Base-by-base conservation (phyloP, 2,329 filamentous ascomycete genomes). In the Trichoderma cornu-damae region DNA sequence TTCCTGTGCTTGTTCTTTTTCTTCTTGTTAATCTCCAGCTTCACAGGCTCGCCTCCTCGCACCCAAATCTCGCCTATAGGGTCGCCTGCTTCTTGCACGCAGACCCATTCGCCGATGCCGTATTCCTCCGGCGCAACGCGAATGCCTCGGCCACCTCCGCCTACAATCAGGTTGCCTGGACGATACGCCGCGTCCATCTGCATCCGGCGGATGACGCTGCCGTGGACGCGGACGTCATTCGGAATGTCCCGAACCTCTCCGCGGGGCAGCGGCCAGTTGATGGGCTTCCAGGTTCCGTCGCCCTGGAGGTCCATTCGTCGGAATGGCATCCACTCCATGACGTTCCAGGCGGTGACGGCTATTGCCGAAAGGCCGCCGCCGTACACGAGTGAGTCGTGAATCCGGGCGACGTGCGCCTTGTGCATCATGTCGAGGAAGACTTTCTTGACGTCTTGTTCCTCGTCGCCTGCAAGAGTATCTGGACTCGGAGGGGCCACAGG, bases 251-350 rank as follows among this genome's bases (percentile, higher is more conserved):
- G 81, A 0, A 87, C 83, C 70, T 93, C 89, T 8, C 89, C 90
- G 28, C 85, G 82, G 0, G 89, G 89, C 2, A 93, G 73, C 0
- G 89, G 89, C 87, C 89, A 93, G 7, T 84, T 78, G 62, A 94
- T 93, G 0, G 88, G 86, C 69, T 84, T 86, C 89, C 90, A 94
- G 0, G 82, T 83, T 0, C 88, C 88, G 61, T 92, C 86, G 0
- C 75, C 59, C 60, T 84, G 83, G 6, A 93, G 73, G 63, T 93
- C 89, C 87, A 94, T 92, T 22, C 89, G 79, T 1, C 87, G 80
- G 72, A 93, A 92, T 0, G 89, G 89, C 22, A 93, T 75, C 68
- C 87, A 91, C 66, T 93, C 89, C 88, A 93, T 89, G 20, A 89
- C 68, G 34, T 84, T 87, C 89, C 89, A 93, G 2, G 78, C 79